Base-by-base conservation (phyloP, 257 asterid species). In the Perilla frutescens region DNA sequence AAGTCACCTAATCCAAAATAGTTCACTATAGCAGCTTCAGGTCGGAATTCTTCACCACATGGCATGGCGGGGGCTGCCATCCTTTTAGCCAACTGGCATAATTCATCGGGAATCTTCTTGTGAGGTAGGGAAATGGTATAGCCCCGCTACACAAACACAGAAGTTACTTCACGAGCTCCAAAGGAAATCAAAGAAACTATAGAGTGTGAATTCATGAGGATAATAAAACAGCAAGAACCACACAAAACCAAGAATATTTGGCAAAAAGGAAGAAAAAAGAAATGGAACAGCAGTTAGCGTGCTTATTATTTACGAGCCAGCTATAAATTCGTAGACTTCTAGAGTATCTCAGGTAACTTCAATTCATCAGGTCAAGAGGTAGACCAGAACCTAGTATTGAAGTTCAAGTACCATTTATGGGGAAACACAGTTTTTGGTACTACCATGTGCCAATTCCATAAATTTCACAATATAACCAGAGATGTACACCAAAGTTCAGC, bases 1-100 rank as follows among this genome's bases (percentile, higher is more conserved):
- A 73, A 60, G 51, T 7, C 62, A 89, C 98, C 99, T 79, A 45
- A 63, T 55, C 97, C 91, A 70, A 94, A 94, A 85, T 91, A 94
- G 81, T 94, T 94, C 72, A 94, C 97, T 54, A 94, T 90, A 71
- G 97, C 99, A 77, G 97, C 99, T 87, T 94, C 99, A 14, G 99
- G 90, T 57, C 70, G 87, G 71, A 91, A 94, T 49, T 86, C 95
- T 80, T 88, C 92, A 13, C 86, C 90, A 61, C 68, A 54, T 13
- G 87, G 90, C 96, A 94, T 87, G 54, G 95, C 93, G 63, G 97
- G 97, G 41, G 83, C 84, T 56, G 99, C 97, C 88, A 90, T 74
- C 79, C 74, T 85, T 82, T 72, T 86, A 13, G 99, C 91, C 79
- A 91, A 74, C 79, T 69, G 81, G 79, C 90, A 84, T 48, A 94